Percentiles rank a stretch among this genome's conserved stretches.
These are phyloP conservation scores for Blattamonas nauphoetae DNA, from an alignment of 78 protist genomes.

Conservation along the genomic window DNA sequence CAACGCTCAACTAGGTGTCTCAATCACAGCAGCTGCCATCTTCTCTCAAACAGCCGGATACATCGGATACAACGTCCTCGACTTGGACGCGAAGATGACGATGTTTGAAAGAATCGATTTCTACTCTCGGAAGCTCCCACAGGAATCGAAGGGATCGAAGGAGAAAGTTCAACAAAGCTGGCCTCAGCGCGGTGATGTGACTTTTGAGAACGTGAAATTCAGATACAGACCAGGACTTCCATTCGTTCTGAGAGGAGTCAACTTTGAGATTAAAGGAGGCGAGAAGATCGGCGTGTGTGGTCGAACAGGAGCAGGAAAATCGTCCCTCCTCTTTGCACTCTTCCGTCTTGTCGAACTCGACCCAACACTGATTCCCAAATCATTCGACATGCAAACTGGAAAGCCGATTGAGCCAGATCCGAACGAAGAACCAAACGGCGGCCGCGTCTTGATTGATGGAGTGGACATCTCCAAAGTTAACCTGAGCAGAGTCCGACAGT, in stretches of 20 bases:
- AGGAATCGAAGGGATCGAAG: neutral
- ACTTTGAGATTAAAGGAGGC: conserved; percentile 22
- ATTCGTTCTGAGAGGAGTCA: conserved; percentile 8
- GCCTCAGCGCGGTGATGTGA: conserved; percentile 26
- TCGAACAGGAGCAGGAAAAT: conserved; percentile 84
- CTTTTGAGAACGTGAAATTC: neutral
- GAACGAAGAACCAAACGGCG: neutral
- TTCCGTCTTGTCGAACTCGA: conserved; percentile 59
- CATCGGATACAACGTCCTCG: neutral
- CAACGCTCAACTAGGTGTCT: neutral
- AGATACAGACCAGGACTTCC: conserved; percentile 48
- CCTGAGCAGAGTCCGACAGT: neutral
- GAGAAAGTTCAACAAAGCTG: conserved; percentile 6
- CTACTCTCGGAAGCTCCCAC: neutral
- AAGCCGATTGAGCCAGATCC: too few species aligned
- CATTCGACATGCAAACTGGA: too few species aligned
- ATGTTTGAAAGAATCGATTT: neutral
- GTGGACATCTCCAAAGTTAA: conserved; percentile 8
- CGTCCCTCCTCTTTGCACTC: conserved; percentile 53
- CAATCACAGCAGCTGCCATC: neutral
- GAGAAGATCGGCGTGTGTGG: conserved; percentile 83
- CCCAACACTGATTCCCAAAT: neutral
- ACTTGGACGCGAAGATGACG: neutral
- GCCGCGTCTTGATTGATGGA: conserved; percentile 33
- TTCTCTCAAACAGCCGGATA: neutral